These are phyloP conservation scores for Podaxis rugospora DNA, from an alignment of 768 basidiomycete species.

Conservation along the genomic window DNA sequence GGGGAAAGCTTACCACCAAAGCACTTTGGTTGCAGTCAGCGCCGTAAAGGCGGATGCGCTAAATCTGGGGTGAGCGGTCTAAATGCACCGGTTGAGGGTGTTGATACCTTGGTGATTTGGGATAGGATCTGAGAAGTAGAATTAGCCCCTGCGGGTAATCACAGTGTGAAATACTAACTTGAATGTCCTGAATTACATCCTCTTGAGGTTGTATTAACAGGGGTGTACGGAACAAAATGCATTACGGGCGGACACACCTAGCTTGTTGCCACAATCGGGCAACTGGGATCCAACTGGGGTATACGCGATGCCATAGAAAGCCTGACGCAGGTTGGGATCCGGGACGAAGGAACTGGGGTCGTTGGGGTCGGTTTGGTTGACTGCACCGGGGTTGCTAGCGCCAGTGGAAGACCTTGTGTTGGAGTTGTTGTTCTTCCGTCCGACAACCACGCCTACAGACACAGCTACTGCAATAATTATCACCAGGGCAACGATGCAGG, in stretches of 20 bases:
- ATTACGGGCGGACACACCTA: conserved; percentile 26
- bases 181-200: conserved; percentile 66
- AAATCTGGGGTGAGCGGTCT: conserved; percentile 1
- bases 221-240: background rate
- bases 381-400: conserved; percentile 9
- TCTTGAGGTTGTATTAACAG: conserved; percentile 23
- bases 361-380: conserved; percentile 35
- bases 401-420: background rate
- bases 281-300: conserved; percentile 73
- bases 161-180: conserved; percentile 33
- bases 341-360: conserved; percentile 79
- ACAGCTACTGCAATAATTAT: conserved; percentile 7
- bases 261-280: conserved; percentile 60
- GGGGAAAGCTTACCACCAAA: conserved; percentile 48
- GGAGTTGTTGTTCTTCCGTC: background rate
- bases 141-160: background rate
- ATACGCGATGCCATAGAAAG: conserved; percentile 87
- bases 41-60: conserved; percentile 80
- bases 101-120: conserved; percentile 67
- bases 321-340: conserved; percentile 61
- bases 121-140: conserved; percentile 57
- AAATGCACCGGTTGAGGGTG: conserved; percentile 4
- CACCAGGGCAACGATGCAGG: background rate
- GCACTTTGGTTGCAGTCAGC: conserved; percentile 84
- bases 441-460: conserved; percentile 1